phyloP scores from a whole-genome alignment of 202 grass and related monocot species.

The Cymbopogon flexuosus region DNA sequence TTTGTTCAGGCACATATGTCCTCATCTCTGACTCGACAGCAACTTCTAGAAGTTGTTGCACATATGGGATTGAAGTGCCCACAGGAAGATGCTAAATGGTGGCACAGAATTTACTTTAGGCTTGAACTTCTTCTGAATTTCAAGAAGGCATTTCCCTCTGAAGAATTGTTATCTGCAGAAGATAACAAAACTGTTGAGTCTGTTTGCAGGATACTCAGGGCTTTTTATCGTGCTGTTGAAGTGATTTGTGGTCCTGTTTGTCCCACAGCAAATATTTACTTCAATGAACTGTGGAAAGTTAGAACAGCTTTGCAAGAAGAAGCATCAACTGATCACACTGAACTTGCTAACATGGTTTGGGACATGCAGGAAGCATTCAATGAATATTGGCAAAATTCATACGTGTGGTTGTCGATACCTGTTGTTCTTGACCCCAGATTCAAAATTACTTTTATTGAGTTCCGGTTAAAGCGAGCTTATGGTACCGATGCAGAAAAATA shows the following conservation, averaged over 20 bases:
- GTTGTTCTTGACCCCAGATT: conserved; percentile 54
- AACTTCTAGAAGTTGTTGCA: conserved; percentile 36
- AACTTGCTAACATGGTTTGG: conserved; percentile 44
- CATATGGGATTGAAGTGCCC: conserved; percentile 45
- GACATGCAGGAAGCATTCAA: conserved; percentile 43
- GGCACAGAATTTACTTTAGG: conserved; percentile 50
- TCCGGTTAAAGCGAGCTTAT: conserved; percentile 44
- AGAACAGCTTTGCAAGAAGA: conserved; percentile 41
- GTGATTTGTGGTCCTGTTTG: conserved; percentile 36
- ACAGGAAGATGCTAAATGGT: conserved; percentile 44
- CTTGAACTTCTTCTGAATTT: conserved; percentile 41
- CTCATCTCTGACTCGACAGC: conserved; percentile 22
- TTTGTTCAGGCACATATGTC: conserved; percentile 21
- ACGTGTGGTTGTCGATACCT: conserved; percentile 37
- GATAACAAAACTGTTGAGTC: conserved; percentile 36
- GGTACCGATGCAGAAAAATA: conserved; percentile 31
- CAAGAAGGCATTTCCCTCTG: conserved; percentile 38
- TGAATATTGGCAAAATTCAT: conserved; percentile 44
- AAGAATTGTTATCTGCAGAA: conserved; percentile 37
- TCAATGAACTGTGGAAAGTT: conserved; percentile 54
- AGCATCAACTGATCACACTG: conserved; percentile 36
- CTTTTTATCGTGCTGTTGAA: conserved; percentile 48
- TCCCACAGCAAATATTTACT: conserved; percentile 40
- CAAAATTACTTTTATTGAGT: conserved; percentile 47
- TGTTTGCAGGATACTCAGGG: conserved; percentile 46